Evolutionary conservation across 345 rosid genomes (phyloP), one percentile per base, ranked within the genome.

Genomic region (Salix arbutifolia): DNA sequence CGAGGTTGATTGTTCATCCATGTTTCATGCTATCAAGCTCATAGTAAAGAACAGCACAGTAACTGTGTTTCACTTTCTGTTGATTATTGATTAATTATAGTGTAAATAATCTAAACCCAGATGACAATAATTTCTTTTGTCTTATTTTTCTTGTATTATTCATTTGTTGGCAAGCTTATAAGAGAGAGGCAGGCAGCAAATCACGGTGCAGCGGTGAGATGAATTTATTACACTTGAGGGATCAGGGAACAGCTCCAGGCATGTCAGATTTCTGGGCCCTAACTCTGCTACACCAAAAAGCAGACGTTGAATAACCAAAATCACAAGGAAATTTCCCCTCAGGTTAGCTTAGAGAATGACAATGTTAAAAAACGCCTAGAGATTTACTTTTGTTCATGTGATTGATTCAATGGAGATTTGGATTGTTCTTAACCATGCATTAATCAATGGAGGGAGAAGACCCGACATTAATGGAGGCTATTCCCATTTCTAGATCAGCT

Each of bases 211-310:
- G 44, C 10, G 53, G 60, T 65, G 70, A 64, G 8, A 14, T 70
- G 52, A 62, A n/a, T 46, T 60, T 28, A 28, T 66, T 16, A 58
- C 64, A 10, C 28, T 23, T 30, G 8, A 76, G 46, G 25, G 67
- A 52, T 70, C n/a, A 69, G 75, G 81, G 65, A 85, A 76, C 80
- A 77, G 35, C 71, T 77, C 66, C 69, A 17, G 61, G 78, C 85
- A 82, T 31, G 42, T 56, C 28, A 65, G 82, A 72, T 78, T 73
- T 78, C 77, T 78, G 84, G 85, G 79, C 37, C 84, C 60, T 28
- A 70, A 13, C 48, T 74, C 70, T 58, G n/a, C 17, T 21, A n/a
- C 8, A 46, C 56, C 71, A 16, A 70, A 53, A 13, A 14, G 40
- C 23, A 68, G 31, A 60, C 30, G 12, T 48, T 28, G 31, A n/a